These are phyloP conservation scores for Hygrophoropsis aurantiaca DNA, from an alignment of 768 basidiomycete species.

Conservation along the genomic window DNA sequence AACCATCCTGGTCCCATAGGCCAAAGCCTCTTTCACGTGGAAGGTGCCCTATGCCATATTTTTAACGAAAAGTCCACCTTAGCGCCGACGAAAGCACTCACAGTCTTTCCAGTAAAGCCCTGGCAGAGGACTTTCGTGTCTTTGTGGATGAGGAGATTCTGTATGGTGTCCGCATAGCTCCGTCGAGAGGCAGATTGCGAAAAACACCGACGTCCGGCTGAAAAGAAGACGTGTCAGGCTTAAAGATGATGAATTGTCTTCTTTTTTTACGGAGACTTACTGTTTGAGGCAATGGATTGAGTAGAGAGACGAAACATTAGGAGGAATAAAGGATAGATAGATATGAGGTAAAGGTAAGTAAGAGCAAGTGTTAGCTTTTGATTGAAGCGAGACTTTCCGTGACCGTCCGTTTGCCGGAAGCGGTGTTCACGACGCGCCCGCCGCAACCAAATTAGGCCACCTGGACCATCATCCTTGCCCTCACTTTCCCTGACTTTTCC, in stretches of 20 bases:
- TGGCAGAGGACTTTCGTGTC: conserved; percentile 93
- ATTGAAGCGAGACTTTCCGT: conserved; percentile 9
- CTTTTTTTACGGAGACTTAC: conserved; percentile 36
- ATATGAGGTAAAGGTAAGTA: conserved; percentile 8
- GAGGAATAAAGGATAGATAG: conserved; percentile 5
- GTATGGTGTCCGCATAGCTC: conserved; percentile 86
- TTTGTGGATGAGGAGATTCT: conserved; percentile 89
- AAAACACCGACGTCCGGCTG: conserved; percentile 77
- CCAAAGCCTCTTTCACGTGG: conserved; percentile 90
- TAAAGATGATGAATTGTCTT: not conserved
- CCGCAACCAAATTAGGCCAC: conserved; percentile 20
- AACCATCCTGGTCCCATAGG: conserved; percentile 96
- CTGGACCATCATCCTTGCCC: no score
- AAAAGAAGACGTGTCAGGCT: not conserved
- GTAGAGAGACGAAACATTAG: conserved; percentile 64
- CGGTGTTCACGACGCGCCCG: conserved; percentile 10
- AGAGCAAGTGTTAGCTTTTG: no score
- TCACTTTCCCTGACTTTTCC: not conserved
- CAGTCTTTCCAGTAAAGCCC: conserved; percentile 97
- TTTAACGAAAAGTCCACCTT: conserved; percentile 1
- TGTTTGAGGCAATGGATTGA: conserved; percentile 50
- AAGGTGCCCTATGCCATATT: conserved; percentile 76
- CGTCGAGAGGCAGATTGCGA: conserved; percentile 71
- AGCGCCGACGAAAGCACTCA: conserved; percentile 32
- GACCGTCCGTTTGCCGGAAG: conserved; percentile 9